Percentiles rank a stretch among this genome's conserved stretches.
phyloP scores from a whole-genome alignment of 257 asterid species.

The Echium plantagineum region DNA sequence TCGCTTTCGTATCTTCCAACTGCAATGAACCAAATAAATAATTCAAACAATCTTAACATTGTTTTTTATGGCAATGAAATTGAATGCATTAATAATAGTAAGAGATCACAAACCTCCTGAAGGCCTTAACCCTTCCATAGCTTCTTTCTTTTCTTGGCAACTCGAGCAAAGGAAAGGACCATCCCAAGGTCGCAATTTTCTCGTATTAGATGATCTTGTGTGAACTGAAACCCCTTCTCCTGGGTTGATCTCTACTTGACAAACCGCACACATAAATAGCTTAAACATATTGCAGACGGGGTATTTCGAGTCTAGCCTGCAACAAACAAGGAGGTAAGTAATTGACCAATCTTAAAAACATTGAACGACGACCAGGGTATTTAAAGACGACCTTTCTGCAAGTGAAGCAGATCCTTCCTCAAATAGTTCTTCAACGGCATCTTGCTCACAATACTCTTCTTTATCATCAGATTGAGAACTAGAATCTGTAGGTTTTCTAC shows the following conservation, averaged over 20 bases:
- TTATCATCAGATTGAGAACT: slow-evolving; percentile 49
- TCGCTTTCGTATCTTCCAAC: slow-evolving; percentile 67
- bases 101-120: slow-evolving; percentile 49
- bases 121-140: slow-evolving; percentile 91
- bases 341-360: not conserved
- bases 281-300: slow-evolving; percentile 92
- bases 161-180: slow-evolving; percentile 91
- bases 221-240: slow-evolving; percentile 91
- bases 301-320: slow-evolving; percentile 79
- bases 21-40: slow-evolving; percentile 20
- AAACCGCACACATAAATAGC: slow-evolving; percentile 87
- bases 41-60: slow-evolving; percentile 8
- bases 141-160: slow-evolving; percentile 94
- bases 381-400: slow-evolving; percentile 55
- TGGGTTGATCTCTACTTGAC: slow-evolving; percentile 88
- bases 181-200: slow-evolving; percentile 86
- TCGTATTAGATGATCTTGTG: slow-evolving; percentile 33
- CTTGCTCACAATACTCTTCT: slow-evolving; percentile 55
- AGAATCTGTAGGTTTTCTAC: slow-evolving; percentile 50
- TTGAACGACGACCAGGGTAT: not conserved
- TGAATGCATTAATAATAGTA: not conserved
- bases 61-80: not conserved
- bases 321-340: not conserved
- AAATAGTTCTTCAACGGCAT: slow-evolving; percentile 71
- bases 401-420: slow-evolving; percentile 96